Evolutionary conservation across 257 asterid species (phyloP), one percentile per base, ranked within the genome.

Genomic region (Ballota nigra): DNA sequence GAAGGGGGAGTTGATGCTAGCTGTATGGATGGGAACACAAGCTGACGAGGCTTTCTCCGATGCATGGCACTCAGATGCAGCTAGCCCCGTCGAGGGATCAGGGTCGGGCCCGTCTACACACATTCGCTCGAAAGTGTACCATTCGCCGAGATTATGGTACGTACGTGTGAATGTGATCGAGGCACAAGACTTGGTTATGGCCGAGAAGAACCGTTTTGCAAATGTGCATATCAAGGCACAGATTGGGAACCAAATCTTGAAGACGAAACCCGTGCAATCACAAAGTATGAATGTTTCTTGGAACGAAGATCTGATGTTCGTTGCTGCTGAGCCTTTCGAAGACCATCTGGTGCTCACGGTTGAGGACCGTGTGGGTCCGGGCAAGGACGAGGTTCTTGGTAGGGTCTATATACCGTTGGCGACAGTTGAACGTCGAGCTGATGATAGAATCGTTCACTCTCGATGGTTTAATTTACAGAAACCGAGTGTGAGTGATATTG

Each of bases 11-110:
- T 62, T 93, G 64, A 93, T 93, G 98, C 81, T 93, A 18, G 97
- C 96, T 33, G 92, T 93, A 4, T 93, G 98, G 98, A 75, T 86
- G 53, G 98, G 98, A 66, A 90, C 98, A 31, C 98, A 93, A 75
- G 98, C 98, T 15, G 98, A 93, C 34, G 96, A 91, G 78, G 96
- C 98, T n/a, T 93, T 89, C 67, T 81, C 98, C 0, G 98, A 93
- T 55, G 98, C 98, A 40, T 93, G 90, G 94, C 97, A 86, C 68
- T 86, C 96, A 5, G 98, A 93, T 74, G 88, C 84, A 41, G 86
- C 89, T 43, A 29, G 83, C 29, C 74, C 73, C 3, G 77, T 76
- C 31, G 92, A 87, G 73, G 65, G 85, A 75, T 81, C 91, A 1
- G 59, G 52, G 19, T 43, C 16, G 7, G 52, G 63, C 66, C 68